Base-by-base conservation (phyloP, 2,329 filamentous ascomycete species). In the Epichloe gansuensis region DNA sequence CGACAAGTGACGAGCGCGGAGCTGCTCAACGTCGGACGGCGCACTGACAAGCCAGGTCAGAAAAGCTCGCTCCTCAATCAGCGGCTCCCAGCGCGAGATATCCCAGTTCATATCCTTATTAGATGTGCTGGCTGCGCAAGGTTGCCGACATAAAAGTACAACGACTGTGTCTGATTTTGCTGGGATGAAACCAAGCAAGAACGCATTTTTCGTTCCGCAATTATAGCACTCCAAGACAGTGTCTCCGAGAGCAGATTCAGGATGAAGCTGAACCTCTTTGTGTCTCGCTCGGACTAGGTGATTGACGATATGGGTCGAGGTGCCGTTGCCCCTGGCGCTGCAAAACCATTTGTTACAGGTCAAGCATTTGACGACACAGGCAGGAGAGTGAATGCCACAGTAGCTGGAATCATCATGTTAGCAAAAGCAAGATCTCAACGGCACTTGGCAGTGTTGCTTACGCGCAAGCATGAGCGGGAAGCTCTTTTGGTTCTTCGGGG, bases 101-200 rank as follows among this genome's bases (percentile, higher is more conserved):
- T 98, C 93, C 93, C 93, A 98, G 68, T 93, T 98, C 91, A 98
- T 97, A 64, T 98, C 93, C 71, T 98, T 98, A 59, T 89, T 91
- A 37, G 93, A 97, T 1, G 91, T 87, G 72, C 88, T 91, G 31
- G 93, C 86, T 37, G 91, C 93, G 69, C 93, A 98, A 46, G 93
- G 93, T 69, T 97, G 93, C 56, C 93, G 90, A 68, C 93, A 98
- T 39, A 98, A 80, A 45, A 98, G 81, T 25, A 98, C 93, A 7
- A 98, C 94, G 31, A 98, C 93, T 0, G 93, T 96, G 64, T 98
- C 94, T 11, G 93, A 97, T 67, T 98, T 98, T 53, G 93, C 93
- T 9, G 93, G 94, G 61, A 98, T 98, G 67, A 98, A 98, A 6
- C 93, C 93, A 31, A 98, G 83, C 38, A 97, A 77, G 62, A 98